Conservation (phyloP, 257 asterid species). For the Lavandula angustifolia region DNA sequence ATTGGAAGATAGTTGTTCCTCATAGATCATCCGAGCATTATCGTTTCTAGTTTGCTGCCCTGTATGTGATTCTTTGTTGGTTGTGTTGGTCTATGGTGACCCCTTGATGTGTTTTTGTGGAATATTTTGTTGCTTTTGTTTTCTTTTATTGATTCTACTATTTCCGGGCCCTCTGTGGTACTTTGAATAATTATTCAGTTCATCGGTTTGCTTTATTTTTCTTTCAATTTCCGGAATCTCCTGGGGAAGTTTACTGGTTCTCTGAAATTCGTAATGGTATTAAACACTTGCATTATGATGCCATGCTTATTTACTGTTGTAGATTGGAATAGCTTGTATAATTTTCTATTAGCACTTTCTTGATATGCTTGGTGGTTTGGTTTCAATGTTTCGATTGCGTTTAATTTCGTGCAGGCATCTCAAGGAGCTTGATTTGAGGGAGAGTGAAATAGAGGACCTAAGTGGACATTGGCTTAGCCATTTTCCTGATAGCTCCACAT, state of each 20-base stretch:
- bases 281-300: conserved; percentile 2
- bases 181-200: conserved; percentile 23
- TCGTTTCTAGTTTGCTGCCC: conserved; percentile 8
- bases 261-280: background rate
- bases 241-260: background rate
- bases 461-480: conserved; percentile 77
- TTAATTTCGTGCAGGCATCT: conserved; percentile 49
- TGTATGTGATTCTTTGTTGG: conserved; percentile 14
- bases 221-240: conserved; percentile 16
- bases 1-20: background rate
- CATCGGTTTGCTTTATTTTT: background rate
- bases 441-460: conserved; percentile 65
- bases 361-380: background rate
- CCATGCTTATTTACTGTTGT: background rate
- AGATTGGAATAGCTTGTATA: background rate
- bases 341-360: background rate
- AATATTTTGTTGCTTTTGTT: conserved; percentile 4
- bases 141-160: conserved; percentile 21
- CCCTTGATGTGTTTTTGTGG: conserved; percentile 14
- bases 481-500: conserved; percentile 61
- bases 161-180: conserved; percentile 22
- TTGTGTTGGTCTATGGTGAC: conserved; percentile 26
- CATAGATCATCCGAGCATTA: conserved; percentile 11
- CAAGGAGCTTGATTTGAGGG: conserved; percentile 63
- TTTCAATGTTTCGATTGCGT: background rate